These are phyloP conservation scores for Adansonia rubrostipa DNA, from an alignment of 441 rosid species.

Conservation along the genomic window DNA sequence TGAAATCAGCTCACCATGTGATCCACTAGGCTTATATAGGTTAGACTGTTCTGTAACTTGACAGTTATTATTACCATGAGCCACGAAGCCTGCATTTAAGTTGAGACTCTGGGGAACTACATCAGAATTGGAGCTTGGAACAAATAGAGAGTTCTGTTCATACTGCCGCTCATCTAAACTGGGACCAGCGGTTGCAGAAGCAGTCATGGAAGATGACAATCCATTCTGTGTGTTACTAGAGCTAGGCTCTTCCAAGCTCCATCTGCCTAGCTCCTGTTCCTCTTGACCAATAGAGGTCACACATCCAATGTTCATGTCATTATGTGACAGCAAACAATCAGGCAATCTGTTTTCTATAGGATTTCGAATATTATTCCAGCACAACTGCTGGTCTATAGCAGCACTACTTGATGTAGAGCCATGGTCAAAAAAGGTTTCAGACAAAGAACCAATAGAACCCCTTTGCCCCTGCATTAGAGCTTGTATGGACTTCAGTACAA, in stretches of 20 bases:
- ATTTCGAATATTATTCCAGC: slow-evolving; percentile 66
- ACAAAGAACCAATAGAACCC: slow-evolving; percentile 68
- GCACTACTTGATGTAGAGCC: slow-evolving; percentile 71
- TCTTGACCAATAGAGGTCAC: slow-evolving; percentile 57
- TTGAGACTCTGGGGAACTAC: slow-evolving; percentile 52
- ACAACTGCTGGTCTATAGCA: slow-evolving; percentile 61
- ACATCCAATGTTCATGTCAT: slow-evolving; percentile 40
- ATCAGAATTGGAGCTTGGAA: slow-evolving; percentile 42
- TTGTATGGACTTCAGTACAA: slow-evolving; percentile 24
- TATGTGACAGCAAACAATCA: slow-evolving; percentile 49
- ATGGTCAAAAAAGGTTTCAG: slow-evolving; percentile 76
- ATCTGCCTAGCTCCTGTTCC: slow-evolving; percentile 49
- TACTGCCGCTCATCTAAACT: slow-evolving; percentile 47
- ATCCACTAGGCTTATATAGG: slow-evolving; percentile 43
- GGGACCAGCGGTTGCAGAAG: slow-evolving; percentile 40
- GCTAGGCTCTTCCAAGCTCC: slow-evolving; percentile 61
- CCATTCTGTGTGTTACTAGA: slow-evolving; percentile 45
- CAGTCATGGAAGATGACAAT: slow-evolving; percentile 44
- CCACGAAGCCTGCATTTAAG: slow-evolving; percentile 60
- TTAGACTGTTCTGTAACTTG: slow-evolving; percentile 47
- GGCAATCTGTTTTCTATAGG: slow-evolving; percentile 50
- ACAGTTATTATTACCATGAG: slow-evolving; percentile 45
- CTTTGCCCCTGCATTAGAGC: slow-evolving; percentile 89
- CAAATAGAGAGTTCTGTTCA: slow-evolving; percentile 44
- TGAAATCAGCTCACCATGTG: slow-evolving; percentile 39